Conservation (phyloP, 2,329 filamentous ascomycete species). For the Colletotrichum lentis region DNA sequence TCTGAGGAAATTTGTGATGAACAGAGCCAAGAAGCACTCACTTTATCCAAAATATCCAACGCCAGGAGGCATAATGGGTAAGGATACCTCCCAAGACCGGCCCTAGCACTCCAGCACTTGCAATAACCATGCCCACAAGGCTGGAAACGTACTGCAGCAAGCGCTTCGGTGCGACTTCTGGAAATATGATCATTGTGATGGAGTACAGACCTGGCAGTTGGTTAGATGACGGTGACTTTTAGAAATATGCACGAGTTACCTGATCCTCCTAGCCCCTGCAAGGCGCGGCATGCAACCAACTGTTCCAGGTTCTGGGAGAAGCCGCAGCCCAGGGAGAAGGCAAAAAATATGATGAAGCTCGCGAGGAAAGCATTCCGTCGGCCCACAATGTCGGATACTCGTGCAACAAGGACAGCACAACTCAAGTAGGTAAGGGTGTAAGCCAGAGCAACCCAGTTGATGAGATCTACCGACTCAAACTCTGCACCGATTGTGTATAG, state of each 20-base stretch:
- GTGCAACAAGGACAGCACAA: constrained; percentile 64
- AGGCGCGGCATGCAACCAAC: constrained; percentile 51
- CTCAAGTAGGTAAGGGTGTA: constrained; percentile 66
- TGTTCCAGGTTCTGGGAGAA: constrained; percentile 54
- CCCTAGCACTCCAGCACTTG: constrained; percentile 59
- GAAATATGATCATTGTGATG: constrained; percentile 63
- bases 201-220: constrained; percentile 59
- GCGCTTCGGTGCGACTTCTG: constrained; percentile 57
- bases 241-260: constrained; percentile 46
- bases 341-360: constrained; percentile 63
- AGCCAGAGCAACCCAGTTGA: constrained; percentile 64
- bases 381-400: constrained; percentile 63
- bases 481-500: constrained; percentile 64
- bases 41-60: constrained; percentile 70
- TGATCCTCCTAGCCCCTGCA: constrained; percentile 60
- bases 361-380: constrained; percentile 60
- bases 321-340: constrained; percentile 65
- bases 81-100: constrained; percentile 61
- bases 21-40: constrained; percentile 43
- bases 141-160: constrained; percentile 55
- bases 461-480: constrained; percentile 53
- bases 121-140: constrained; percentile 59
- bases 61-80: constrained; percentile 59
- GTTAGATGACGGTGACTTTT: constrained; percentile 22
- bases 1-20: no score